Evolutionary conservation across 2,329 filamentous ascomycete species (phyloP), one percentile per base, ranked within the genome.

Genomic region (Cordyceps cicadae): DNA sequence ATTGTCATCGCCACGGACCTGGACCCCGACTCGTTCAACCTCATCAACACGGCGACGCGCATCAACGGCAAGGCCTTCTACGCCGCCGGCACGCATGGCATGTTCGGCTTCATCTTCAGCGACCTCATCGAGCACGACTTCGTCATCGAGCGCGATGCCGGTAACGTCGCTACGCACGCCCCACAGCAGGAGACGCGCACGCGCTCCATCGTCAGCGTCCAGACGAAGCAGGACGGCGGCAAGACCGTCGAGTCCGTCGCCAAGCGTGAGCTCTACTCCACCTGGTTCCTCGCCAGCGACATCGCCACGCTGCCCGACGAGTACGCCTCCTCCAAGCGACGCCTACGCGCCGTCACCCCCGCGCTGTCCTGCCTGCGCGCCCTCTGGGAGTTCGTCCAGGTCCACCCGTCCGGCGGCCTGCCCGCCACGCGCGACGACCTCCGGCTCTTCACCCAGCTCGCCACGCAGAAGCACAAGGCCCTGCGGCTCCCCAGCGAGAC

Each of bases 101-200:
- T 96, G 71, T 97, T 95, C 72, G 94, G 94, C 60, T 99, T 90
- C 76, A 89, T 96, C 66, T 99, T 99, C 72, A 89, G 89, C 62
- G 94, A 99, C 72, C 81, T 99, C 24, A 91, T 96, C 66, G 83
- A 87, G 68, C 94, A 99, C 72, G 87, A 92, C 68, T 99, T 91
- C 70, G 85, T 94, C 63, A 87, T 99, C 63, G 87, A 96, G 76
- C 87, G 94, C 61, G 86, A 90, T 63, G 87, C 88, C 64, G 87
- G 89, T 62, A 97, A 97, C 69, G 77, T 89, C 14, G 70, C 83
- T 21, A 87, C 86, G 0, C 72, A 80, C 9, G 50, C 34, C 46
- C 64, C 79, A 9, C 79, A 80, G 53, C 75, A 81, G 5, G 94
- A 99, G 71, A 88, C 89, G 1, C 80, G 85, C 29, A 97, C 93